phyloP scores from a whole-genome alignment of 345 rosid species.

The Zanthoxylum bungeanum region DNA sequence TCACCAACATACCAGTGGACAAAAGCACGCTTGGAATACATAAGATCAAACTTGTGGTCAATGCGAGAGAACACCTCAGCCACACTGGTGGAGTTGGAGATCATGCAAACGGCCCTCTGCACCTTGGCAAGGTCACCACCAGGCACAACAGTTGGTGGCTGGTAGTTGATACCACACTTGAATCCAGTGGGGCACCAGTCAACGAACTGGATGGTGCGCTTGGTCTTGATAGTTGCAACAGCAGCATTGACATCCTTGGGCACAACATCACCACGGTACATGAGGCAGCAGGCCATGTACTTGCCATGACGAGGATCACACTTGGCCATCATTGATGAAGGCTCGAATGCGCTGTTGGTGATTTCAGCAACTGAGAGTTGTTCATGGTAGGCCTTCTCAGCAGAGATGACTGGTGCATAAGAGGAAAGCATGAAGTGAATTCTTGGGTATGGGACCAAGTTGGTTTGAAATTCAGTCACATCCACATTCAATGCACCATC shows the following conservation, averaged over 20 bases:
- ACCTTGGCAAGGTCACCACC: slow-evolving; percentile 84
- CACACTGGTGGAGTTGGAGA: slow-evolving; percentile 73
- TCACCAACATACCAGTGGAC: slow-evolving; percentile 86
- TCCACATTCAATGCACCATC: slow-evolving; percentile 80
- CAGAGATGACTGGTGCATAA: slow-evolving; percentile 74
- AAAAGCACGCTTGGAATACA: slow-evolving; percentile 74
- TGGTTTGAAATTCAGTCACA: slow-evolving; percentile 76
- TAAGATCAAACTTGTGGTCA: slow-evolving; percentile 73
- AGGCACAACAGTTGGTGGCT: slow-evolving; percentile 81
- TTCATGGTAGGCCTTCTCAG: slow-evolving; percentile 49
- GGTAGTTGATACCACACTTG: slow-evolving; percentile 75
- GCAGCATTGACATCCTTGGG: slow-evolving; percentile 79
- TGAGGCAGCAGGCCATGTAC: slow-evolving; percentile 80
- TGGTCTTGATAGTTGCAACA: slow-evolving; percentile 72
- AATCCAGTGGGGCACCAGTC: slow-evolving; percentile 88
- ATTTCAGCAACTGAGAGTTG: slow-evolving; percentile 63
- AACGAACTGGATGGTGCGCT: slow-evolving; percentile 69
- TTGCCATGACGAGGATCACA: slow-evolving; percentile 87
- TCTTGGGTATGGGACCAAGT: slow-evolving; percentile 79
- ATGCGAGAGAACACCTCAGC: slow-evolving; percentile 78
- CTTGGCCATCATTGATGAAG: slow-evolving; percentile 51
- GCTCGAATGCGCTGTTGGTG: slow-evolving; percentile 53
- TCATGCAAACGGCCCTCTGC: slow-evolving; percentile 81
- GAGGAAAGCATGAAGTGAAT: slow-evolving; percentile 88
- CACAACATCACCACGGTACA: slow-evolving; percentile 82